Conservation (phyloP, 2,329 filamentous ascomycete genomes). For the Aureobasidium zeae region DNA sequence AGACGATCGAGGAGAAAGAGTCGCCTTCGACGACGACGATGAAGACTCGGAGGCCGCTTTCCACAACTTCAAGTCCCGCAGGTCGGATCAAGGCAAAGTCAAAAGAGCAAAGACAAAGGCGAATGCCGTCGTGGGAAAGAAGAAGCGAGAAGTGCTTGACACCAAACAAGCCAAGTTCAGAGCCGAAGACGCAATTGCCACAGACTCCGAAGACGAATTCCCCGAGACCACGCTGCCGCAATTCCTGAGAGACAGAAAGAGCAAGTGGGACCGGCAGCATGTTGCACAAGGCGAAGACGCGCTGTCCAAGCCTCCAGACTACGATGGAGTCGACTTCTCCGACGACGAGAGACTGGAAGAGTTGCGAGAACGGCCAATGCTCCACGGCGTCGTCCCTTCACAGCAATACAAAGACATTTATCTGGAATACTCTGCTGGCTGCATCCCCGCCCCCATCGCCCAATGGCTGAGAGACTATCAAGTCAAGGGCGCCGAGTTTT, state of each 20-base stretch:
- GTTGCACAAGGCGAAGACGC: constrained; percentile 56
- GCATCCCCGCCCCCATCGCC: constrained; percentile 81
- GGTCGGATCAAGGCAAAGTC: constrained; percentile 45
- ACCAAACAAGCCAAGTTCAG: constrained; percentile 10
- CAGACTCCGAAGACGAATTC: constrained; percentile 41
- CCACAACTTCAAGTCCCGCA: constrained; percentile 54
- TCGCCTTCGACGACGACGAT: constrained; percentile 37
- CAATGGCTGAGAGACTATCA: constrained; percentile 92
- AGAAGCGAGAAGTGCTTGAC: constrained; percentile 17
- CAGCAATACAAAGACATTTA: constrained; percentile 65
- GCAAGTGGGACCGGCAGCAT: constrained; percentile 56
- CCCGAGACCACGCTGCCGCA: constrained; percentile 57
- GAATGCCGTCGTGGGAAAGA: constrained; percentile 31
- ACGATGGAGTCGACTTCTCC: constrained; percentile 65
- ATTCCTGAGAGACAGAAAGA: constrained; percentile 61
- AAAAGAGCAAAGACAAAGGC: constrained; percentile 38
- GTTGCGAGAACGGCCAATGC: constrained; percentile 60
- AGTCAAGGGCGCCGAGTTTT: constrained; percentile 70
- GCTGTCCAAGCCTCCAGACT: constrained; percentile 68
- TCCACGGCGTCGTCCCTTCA: constrained; percentile 55
- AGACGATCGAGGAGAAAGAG: constrained; percentile 4
- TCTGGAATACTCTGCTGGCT: constrained; percentile 63
- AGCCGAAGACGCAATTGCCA: constrained; percentile 23
- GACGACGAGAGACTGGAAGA: constrained; percentile 56
- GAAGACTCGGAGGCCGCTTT: constrained; percentile 49